phyloP scores from a whole-genome alignment of 129 eudicot genomes.

The Silybum marianum region DNA sequence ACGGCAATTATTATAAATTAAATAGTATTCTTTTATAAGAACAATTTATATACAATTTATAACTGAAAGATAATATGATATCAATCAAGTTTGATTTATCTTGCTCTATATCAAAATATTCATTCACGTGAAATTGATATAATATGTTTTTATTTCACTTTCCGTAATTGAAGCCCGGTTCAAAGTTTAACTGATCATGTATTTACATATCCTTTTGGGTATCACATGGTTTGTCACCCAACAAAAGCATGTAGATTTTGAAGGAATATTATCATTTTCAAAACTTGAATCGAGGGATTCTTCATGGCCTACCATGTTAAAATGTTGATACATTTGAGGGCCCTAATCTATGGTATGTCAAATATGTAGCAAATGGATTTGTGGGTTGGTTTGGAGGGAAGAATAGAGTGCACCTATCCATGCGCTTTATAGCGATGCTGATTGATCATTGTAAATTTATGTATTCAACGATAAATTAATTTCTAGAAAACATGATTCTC shows the following conservation, averaged over 20 bases:
- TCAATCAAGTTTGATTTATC: neutral
- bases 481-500: neutral
- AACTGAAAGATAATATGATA: neutral
- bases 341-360: conserved; percentile 24
- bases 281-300: conserved; percentile 5
- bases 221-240: conserved; percentile 28
- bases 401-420: neutral
- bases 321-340: conserved; percentile 25
- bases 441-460: conserved; percentile 16
- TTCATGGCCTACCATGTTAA: conserved; percentile 41
- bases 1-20: neutral
- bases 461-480: neutral
- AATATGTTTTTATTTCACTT: neutral
- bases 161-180: neutral
- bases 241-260: conserved; percentile 16
- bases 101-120: neutral
- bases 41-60: too few species aligned
- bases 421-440: conserved; percentile 23
- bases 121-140: neutral
- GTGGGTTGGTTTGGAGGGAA: conserved; percentile 23
- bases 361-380: conserved; percentile 21
- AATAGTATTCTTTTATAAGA: neutral
- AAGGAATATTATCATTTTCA: conserved; percentile 9
- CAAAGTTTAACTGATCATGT: neutral
- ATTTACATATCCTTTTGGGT: neutral